phyloP scores from a whole-genome alignment of 129 eudicot genomes.

The Cynara cardunculus region DNA sequence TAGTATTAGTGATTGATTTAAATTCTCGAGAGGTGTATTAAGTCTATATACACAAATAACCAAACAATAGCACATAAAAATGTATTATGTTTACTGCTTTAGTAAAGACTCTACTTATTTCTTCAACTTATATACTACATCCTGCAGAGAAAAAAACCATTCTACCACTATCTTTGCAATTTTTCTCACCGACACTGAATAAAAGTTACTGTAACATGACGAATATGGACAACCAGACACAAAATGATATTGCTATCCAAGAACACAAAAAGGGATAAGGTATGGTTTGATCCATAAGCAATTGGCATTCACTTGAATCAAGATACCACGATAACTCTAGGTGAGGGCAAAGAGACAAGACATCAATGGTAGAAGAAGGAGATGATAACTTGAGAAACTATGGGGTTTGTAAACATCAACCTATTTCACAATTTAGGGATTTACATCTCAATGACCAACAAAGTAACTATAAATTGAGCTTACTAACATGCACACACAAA shows the following conservation, averaged over 20 bases:
- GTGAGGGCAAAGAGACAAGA: slow-evolving; percentile 58
- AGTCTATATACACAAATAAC: not conserved
- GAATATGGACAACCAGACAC: not conserved
- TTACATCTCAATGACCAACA: not conserved
- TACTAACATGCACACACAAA: not conserved
- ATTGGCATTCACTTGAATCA: not conserved
- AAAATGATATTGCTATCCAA: not conserved
- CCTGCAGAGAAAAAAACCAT: not conserved
- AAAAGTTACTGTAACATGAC: not conserved
- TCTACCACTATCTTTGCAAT: not conserved
- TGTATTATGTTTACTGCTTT: not conserved
- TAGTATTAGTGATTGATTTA: no score
- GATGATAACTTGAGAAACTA: not conserved
- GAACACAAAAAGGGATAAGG: not conserved
- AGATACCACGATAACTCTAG: slow-evolving; percentile 45
- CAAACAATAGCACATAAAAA: not conserved
- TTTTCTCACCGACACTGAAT: not conserved
- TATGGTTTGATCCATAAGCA: not conserved
- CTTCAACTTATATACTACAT: not conserved
- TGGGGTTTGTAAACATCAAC: not conserved
- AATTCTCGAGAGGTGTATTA: no score
- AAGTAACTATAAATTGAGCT: not conserved
- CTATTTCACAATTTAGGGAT: not conserved
- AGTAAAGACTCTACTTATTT: not conserved
- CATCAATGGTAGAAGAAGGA: slow-evolving; percentile 56